Percentiles rank a stretch among this genome's conserved stretches.
phyloP scores from a whole-genome alignment of 352 stramenopile genomes.

The Globisporangium ultimum region DNA sequence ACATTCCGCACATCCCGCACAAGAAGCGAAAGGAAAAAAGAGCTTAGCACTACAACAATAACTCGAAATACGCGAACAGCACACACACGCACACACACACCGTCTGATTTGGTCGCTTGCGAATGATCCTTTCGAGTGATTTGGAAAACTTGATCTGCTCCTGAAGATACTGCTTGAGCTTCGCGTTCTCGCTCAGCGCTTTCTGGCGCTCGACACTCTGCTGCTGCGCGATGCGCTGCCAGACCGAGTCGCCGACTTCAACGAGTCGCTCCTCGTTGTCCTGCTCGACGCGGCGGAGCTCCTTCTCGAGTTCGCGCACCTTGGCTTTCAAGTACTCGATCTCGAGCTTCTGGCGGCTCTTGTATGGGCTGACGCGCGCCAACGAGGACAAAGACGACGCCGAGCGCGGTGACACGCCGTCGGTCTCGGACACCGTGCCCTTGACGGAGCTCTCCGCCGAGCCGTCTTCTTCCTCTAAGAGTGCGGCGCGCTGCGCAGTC shows the following conservation, averaged over 20 bases:
- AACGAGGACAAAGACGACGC: too few relatives aligned
- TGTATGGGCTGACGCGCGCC: too few relatives aligned
- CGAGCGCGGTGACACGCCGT: too few relatives aligned
- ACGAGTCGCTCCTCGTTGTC: slow-evolving; percentile 11
- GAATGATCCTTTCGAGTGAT: background rate
- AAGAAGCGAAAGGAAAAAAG: too few relatives aligned
- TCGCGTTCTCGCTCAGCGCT: slow-evolving; percentile 30
- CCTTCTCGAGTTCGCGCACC: slow-evolving; percentile 27
- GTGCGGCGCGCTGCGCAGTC: slow-evolving; percentile 10
- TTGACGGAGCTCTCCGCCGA: too few relatives aligned
- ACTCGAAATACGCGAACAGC: too few relatives aligned
- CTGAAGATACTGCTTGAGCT: slow-evolving; percentile 23
- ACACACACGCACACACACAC: too few relatives aligned
- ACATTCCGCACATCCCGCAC: too few relatives aligned
- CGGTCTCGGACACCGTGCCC: too few relatives aligned
- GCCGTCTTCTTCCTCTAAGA: too few relatives aligned
- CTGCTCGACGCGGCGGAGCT: slow-evolving; percentile 15
- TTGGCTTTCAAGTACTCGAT: slow-evolving; percentile 34
- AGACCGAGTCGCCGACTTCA: slow-evolving; percentile 14
- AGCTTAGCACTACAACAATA: too few relatives aligned
- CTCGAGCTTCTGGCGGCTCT: slow-evolving; percentile 32
- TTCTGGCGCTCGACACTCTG: slow-evolving; percentile 31
- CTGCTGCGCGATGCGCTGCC: slow-evolving; percentile 38
- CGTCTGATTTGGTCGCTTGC: slow-evolving; percentile 29
- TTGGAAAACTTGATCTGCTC: slow-evolving; percentile 19